Base-by-base conservation (phyloP, 2,329 filamentous ascomycete species). In the Penicillium occitanis region DNA sequence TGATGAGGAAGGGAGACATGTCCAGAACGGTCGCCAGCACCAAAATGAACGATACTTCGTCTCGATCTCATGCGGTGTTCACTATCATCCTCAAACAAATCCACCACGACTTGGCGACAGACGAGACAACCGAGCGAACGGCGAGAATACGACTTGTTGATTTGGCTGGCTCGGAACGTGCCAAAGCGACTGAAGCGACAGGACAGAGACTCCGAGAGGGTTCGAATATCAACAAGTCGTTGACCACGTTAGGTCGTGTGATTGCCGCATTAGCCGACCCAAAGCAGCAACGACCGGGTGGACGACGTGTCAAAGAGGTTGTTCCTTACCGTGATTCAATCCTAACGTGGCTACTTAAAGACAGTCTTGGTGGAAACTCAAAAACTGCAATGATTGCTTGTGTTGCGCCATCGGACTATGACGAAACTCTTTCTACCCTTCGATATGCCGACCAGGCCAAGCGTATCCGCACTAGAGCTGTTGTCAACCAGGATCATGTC, bases 321-420 rank as follows among this genome's bases (percentile, higher is more conserved):
- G 90, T 99, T 2, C 95, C 95, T 5, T 99, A 97, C 78, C 90
- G 95, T 69, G 95, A 99, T 79, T 97, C 92, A 0, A 88, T 90
- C 51, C 79, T 90, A 37, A 90, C 88, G 11, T 90, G 94, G 94
- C 85, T 99, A 3, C 85, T 99, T 69, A 98, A 98, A 77, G 95
- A 99, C 78, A 96, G 91, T 1, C 84, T 99, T 0, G 95, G 95
- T 13, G 95, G 95, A 64, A 99, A 99, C 84, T 94, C 90, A 74
- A 99, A 98, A 80, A 99, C 95, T 10, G 95, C 95, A 68, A 99
- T 99, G 95, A 97, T 99, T 73, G 95, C 95, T 8, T 98, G 95
- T 77, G 97, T 99, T 71, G 90, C 93, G 5, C 95, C 95, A 0
- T 90, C 91, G 0, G 95, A 99, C 80, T 98, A 99, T 75, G 95